These are phyloP conservation scores for Rubroboletus satanas DNA, from an alignment of 768 basidiomycete genomes.

Conservation along the genomic window DNA sequence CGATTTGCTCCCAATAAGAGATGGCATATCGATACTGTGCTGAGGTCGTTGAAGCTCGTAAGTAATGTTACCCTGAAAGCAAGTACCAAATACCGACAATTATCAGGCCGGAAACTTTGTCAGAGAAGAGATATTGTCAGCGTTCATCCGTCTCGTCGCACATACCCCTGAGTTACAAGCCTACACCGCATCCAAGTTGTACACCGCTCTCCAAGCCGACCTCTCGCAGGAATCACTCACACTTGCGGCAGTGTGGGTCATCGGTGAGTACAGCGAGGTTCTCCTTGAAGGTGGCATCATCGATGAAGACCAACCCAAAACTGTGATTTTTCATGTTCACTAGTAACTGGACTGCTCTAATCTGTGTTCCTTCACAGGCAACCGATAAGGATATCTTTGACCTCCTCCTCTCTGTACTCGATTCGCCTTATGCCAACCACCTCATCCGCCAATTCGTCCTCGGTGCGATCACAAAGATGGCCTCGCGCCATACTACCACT, in stretches of 20 bases:
- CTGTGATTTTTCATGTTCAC: constrained; percentile 40
- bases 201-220: constrained; percentile 80
- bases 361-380: constrained; percentile 40
- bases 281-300: constrained; percentile 83
- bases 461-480: constrained; percentile 84
- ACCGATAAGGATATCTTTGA: constrained; percentile 82
- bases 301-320: constrained; percentile 67
- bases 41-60: constrained; percentile 88
- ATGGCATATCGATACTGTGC: constrained; percentile 98
- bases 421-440: constrained; percentile 92
- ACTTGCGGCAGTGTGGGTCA: constrained; percentile 88
- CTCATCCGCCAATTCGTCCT: constrained; percentile 91
- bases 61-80: constrained; percentile 24
- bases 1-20: constrained; percentile 95
- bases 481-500: constrained; percentile 70
- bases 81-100: background rate
- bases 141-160: constrained; percentile 92
- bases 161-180: constrained; percentile 96
- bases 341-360: background rate
- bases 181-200: constrained; percentile 91
- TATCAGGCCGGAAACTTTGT: constrained; percentile 94
- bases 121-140: constrained; percentile 90
- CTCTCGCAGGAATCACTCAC: constrained; percentile 97
- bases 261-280: constrained; percentile 94
- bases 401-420: constrained; percentile 78